Conservation (phyloP, 257 asterid species). For the Penstemon eatonii region DNA sequence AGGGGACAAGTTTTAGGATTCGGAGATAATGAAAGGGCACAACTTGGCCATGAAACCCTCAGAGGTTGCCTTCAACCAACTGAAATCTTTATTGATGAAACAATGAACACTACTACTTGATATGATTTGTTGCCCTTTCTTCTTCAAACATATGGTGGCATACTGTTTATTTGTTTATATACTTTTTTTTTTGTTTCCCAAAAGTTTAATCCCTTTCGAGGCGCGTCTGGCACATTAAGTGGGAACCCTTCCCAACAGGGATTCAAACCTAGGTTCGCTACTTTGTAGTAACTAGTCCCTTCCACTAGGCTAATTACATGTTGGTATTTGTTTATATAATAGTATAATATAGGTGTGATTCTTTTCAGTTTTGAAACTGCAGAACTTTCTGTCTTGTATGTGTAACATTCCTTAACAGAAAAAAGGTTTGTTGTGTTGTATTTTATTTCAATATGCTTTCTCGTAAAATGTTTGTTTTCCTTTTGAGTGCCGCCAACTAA, state of each 20-base stretch:
- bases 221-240: background rate
- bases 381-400: too few relatives aligned
- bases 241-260: too few relatives aligned
- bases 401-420: too few relatives aligned
- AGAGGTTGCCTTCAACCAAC: slow-evolving; percentile 67
- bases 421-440: too few relatives aligned
- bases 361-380: too few relatives aligned
- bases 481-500: too few relatives aligned
- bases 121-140: background rate
- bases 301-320: background rate
- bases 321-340: background rate
- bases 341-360: too few relatives aligned
- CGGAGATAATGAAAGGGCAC: slow-evolving; percentile 86
- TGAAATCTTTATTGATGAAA: slow-evolving; percentile 45
- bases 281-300: background rate
- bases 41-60: slow-evolving; percentile 73
- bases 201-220: too few relatives aligned
- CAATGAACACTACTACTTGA: background rate
- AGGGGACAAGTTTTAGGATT: slow-evolving; percentile 66
- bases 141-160: background rate
- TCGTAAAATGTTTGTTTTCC: too few relatives aligned
- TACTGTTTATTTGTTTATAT: background rate
- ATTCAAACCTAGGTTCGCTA: background rate
- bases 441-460: too few relatives aligned
- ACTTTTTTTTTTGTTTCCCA: too few relatives aligned